phyloP scores from a whole-genome alignment of 2,329 filamentous ascomycete genomes.

The Claviceps sp. region DNA sequence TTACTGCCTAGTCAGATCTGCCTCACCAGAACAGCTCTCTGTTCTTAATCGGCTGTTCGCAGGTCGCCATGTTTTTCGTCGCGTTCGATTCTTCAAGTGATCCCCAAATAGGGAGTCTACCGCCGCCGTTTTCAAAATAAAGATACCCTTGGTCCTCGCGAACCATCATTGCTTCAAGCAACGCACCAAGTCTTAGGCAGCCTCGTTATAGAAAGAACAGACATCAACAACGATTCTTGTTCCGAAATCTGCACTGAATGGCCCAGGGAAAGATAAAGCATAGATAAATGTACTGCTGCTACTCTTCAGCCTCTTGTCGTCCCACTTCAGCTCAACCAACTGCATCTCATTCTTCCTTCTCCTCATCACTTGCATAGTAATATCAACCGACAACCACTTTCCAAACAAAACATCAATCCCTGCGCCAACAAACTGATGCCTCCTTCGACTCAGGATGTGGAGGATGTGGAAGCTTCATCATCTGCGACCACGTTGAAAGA shows the following conservation, averaged over 20 bases:
- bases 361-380: background rate
- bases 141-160: background rate
- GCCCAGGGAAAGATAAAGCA: background rate
- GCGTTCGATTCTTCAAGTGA: background rate
- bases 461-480: background rate
- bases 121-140: background rate
- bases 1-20: background rate
- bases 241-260: background rate
- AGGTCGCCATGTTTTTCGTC: background rate
- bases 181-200: background rate
- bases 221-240: background rate
- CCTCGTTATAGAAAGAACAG: background rate
- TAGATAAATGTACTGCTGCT: background rate
- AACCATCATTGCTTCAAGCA: background rate
- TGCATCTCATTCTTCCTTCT: background rate
- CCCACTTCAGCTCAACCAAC: background rate
- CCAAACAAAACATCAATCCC: conserved; percentile 4
- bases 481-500: background rate
- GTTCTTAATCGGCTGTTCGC: background rate
- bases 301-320: background rate
- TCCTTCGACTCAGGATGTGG: background rate
- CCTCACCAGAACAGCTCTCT: background rate
- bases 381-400: background rate
- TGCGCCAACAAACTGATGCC: conserved; percentile 5
- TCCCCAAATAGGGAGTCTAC: background rate